A percentile compares a stretch with the other conserved stretches of the same genome.
Evolutionary conservation across 306 rosid species (phyloP).

Genomic region (Prunus salicina): DNA sequence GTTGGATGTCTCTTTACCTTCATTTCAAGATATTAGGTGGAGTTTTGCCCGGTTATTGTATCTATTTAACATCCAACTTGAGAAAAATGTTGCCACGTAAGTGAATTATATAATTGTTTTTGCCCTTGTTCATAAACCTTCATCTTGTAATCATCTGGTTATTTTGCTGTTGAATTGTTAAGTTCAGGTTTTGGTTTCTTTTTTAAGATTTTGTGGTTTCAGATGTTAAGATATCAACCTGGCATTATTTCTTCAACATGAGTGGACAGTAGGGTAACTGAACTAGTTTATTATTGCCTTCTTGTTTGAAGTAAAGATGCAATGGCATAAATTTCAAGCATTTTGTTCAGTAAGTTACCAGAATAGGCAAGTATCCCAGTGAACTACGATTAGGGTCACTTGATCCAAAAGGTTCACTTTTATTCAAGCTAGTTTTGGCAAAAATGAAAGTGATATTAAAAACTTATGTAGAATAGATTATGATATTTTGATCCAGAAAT

Average conservation of each 20-base stretch:
- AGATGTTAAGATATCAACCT: not conserved
- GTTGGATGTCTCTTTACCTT: conserved; percentile 77
- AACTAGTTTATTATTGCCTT: conserved; percentile 13
- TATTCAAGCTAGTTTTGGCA: not conserved
- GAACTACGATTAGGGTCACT: not conserved
- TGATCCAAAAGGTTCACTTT: not conserved
- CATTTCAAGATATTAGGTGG: conserved; percentile 67
- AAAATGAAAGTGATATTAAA: not conserved
- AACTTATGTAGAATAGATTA: not conserved
- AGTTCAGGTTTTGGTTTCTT: conserved; percentile 11
- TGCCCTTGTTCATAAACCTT: not conserved
- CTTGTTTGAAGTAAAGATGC: conserved; percentile 4
- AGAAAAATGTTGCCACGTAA: conserved; percentile 95
- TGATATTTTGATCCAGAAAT: not conserved
- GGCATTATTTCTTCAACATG: conserved; percentile 14
- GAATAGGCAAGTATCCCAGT: not conserved
- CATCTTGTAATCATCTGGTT: not conserved
- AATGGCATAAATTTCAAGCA: not conserved
- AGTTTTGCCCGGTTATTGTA: conserved; percentile 66
- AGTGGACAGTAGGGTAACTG: conserved; percentile 9
- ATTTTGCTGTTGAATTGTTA: not conserved
- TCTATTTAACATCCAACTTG: conserved; percentile 80
- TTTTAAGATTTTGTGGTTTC: not conserved
- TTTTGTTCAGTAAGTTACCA: not conserved
- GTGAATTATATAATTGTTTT: conserved; percentile 25